Conservation (phyloP, 2,329 filamentous ascomycete genomes). For the Cladosporium colombiae region DNA sequence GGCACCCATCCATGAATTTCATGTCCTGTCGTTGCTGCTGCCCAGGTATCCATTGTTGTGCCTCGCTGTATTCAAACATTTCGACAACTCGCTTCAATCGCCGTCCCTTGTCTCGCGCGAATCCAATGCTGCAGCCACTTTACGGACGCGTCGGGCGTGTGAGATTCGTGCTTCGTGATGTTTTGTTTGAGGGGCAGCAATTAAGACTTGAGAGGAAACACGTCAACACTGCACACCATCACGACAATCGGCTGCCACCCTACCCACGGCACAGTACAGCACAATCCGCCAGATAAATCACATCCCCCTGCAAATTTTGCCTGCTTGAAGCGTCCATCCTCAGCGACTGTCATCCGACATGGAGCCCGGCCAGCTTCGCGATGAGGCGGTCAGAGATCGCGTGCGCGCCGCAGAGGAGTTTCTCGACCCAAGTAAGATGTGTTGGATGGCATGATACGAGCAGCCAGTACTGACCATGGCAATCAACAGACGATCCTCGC, state of each 20-base stretch:
- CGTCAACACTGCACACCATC: background rate
- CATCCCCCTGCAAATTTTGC: background rate
- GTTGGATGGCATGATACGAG: background rate
- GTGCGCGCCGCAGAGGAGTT: slow-evolving; percentile 89
- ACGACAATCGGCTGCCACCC: background rate
- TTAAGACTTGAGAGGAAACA: background rate
- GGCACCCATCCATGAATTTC: too few species aligned
- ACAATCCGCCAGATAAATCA: background rate
- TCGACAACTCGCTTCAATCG: too few species aligned
- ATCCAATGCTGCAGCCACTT: background rate
- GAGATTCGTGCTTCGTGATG: background rate
- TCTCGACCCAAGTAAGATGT: slow-evolving; percentile 77
- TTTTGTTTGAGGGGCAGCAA: background rate
- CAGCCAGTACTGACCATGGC: slow-evolving; percentile 17
- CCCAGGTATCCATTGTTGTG: too few species aligned
- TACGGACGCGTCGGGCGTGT: background rate
- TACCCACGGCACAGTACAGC: background rate
- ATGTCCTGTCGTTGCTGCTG: too few species aligned
- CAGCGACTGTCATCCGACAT: slow-evolving; percentile 47
- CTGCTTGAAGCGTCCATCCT: background rate
- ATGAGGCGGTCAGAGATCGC: slow-evolving; percentile 81
- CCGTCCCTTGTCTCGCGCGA: too few species aligned
- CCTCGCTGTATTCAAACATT: too few species aligned
- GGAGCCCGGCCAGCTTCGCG: slow-evolving; percentile 74
- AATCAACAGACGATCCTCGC: slow-evolving; percentile 54